phyloP scores from a whole-genome alignment of 1,284 basidiomycete genomes.

The Naganishia sp. region DNA sequence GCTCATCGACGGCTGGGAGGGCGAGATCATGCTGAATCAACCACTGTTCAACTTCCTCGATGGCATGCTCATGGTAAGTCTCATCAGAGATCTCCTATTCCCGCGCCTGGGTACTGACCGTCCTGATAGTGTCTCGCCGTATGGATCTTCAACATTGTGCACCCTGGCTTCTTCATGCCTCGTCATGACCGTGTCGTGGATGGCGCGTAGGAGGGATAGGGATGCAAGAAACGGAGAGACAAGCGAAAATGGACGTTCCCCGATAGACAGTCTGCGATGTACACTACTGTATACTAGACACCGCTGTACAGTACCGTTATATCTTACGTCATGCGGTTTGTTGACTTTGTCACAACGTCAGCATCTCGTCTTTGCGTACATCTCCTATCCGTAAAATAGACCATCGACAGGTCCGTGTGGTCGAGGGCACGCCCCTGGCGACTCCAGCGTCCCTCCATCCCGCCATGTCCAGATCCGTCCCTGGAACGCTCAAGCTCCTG shows the following conservation, averaged over 20 bases:
- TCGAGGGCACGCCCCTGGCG: no score
- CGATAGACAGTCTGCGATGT: no score
- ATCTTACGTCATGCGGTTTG: constrained; percentile 2
- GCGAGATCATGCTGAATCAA: constrained; percentile 46
- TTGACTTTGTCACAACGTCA: background rate
- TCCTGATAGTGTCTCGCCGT: constrained; percentile 10
- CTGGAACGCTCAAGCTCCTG: constrained; percentile 6
- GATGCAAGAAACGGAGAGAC: background rate
- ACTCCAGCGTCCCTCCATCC: background rate
- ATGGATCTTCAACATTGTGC: constrained; percentile 30
- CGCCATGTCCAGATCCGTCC: background rate
- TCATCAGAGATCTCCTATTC: background rate
- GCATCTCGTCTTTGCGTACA: background rate
- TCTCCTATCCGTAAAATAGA: no score
- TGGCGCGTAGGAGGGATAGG: background rate
- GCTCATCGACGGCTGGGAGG: constrained; percentile 47
- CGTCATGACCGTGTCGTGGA: constrained; percentile 5
- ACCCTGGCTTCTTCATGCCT: constrained; percentile 23
- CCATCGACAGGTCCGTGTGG: no score
- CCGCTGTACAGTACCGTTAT: no score
- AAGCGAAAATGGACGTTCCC: background rate
- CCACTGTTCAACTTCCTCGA: constrained; percentile 46
- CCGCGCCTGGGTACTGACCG: background rate
- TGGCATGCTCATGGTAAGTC: constrained; percentile 42
- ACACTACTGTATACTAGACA: no score